Evolutionary conservation across 495 filamentous ascomycete genomes (phyloP).

Genomic region (Penicillium nucicola): DNA sequence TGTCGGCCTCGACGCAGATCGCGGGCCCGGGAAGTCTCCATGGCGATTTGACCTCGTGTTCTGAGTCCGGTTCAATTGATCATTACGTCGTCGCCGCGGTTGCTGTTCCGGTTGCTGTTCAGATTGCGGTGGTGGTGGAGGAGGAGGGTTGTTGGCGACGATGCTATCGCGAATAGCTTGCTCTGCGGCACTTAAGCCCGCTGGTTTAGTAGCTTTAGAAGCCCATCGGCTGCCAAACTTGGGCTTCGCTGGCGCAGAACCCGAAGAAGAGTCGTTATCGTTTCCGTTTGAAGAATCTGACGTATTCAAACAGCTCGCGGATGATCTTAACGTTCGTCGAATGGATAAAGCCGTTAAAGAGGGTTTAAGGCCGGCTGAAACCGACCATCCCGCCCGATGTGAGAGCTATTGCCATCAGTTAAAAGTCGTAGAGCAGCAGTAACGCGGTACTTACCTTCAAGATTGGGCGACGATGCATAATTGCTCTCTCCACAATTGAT

Average conservation of each 20-base stretch:
- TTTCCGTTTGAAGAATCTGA: constrained; percentile 17
- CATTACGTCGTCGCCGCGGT: neutral
- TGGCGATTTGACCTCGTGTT: neutral
- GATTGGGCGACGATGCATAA: constrained; percentile 38
- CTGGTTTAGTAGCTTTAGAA: constrained; percentile 15
- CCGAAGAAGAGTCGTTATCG: constrained; percentile 1
- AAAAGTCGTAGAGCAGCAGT: neutral
- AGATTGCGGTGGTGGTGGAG: neutral
- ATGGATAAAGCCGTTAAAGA: constrained; percentile 16
- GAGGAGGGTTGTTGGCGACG: constrained; percentile 11
- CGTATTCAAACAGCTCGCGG: constrained; percentile 19
- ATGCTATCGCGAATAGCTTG: constrained; percentile 31
- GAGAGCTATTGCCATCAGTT: constrained; percentile 15
- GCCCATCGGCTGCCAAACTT: constrained; percentile 29
- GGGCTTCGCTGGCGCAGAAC: constrained; percentile 5
- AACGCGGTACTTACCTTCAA: constrained; percentile 27
- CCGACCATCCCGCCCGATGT: constrained; percentile 29
- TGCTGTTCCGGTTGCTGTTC: neutral
- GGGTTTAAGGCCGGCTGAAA: constrained; percentile 18
- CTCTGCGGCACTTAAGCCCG: constrained; percentile 32
- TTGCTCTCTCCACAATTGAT: constrained; percentile 6
- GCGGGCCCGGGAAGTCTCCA: neutral
- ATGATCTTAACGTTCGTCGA: constrained; percentile 30
- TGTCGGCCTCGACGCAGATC: neutral
- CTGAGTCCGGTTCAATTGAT: no score